phyloP scores from a whole-genome alignment of 106 monocot genomes.

The Gastrodia elata region DNA sequence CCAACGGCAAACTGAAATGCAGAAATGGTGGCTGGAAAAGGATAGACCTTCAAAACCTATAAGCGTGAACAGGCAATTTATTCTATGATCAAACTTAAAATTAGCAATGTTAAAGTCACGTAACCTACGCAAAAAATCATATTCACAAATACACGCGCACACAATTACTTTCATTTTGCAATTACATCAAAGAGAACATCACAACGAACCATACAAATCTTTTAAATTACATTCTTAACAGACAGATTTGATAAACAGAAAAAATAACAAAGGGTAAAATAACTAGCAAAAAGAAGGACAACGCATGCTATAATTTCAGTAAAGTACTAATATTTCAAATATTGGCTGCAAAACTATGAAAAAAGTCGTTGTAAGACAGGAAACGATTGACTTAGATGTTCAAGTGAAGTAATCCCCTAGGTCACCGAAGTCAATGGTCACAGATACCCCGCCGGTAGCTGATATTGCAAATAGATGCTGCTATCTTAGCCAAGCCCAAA shows the following conservation, averaged over 20 bases:
- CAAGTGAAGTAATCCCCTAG: not conserved
- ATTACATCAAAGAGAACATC: not conserved
- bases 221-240: not conserved
- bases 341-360: not conserved
- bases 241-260: not conserved
- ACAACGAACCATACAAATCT: not conserved
- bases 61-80: not conserved
- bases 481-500: too few relatives aligned
- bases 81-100: not conserved
- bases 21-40: constrained; percentile 48
- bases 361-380: not conserved
- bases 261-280: not conserved
- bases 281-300: not conserved
- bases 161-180: not conserved
- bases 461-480: too few relatives aligned
- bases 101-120: not conserved
- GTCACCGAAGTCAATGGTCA: not conserved
- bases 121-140: not conserved
- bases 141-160: not conserved
- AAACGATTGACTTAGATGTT: not conserved
- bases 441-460: too few relatives aligned
- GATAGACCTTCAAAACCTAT: constrained; percentile 55
- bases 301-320: not conserved
- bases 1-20: constrained; percentile 49
- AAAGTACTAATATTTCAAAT: not conserved